Evolutionary conservation across 495 filamentous ascomycete species (phyloP), one percentile per base, ranked within the genome.

Genomic region (Entonaema liquescens): DNA sequence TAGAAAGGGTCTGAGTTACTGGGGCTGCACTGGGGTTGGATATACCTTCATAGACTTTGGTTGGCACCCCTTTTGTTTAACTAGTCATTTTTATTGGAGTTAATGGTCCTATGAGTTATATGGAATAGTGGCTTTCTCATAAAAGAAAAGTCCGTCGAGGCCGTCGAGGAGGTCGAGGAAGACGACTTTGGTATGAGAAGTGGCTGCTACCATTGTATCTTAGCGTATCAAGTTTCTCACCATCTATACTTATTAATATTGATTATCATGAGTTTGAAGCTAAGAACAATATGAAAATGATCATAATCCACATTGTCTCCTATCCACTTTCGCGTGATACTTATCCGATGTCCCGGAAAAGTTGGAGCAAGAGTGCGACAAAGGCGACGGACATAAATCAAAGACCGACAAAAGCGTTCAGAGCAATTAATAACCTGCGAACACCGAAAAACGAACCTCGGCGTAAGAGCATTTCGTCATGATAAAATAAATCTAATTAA

Each of bases 381-480:
- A 61, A 61, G n/a, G 38, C 38, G 6, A 53, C 74, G 74, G 74
- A 40, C 65, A 57, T 76, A 72, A 59, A 74, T 76, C 54, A 76
- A 74, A 2, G 11, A 59, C 74, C 74, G 74, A 76, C n/a, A 8
- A 68, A 62, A 53, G 55, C 12, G 31, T 31, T 17, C n/a, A 19
- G 57, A 50, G 23, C 49, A 52, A 62, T 63, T 62, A 55, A 55
- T 62, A 55, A 55, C 54, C 35, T 47, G 29, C 31, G 44, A 66
- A 40, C 29, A 49, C 42, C 52, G 63, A 17, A 71, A 36, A 59
- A 59, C 15, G 54, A 63, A 72, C 69, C 64, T 72, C 64, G 69
- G 69, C 54, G 59, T 59, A 67, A 26, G 31, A 56, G 11, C 44
- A 67, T 67, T 64, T 63, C 59, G 63, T 67, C 69, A 64, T 38